phyloP scores from a whole-genome alignment of 2,329 filamentous ascomycete genomes.

The Trichoderma aggressivum region DNA sequence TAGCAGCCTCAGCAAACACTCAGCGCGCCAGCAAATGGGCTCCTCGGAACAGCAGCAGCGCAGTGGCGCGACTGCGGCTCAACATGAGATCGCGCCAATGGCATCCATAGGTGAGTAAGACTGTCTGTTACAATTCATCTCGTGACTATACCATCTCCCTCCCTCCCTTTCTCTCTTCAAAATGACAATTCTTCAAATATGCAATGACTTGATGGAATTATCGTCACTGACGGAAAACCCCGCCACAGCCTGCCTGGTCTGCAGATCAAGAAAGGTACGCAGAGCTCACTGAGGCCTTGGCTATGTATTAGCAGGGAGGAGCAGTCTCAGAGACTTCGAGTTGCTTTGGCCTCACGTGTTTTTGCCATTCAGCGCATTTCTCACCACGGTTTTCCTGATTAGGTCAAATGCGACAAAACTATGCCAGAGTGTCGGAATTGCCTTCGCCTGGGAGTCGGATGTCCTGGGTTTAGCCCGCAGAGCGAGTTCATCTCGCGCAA shows the following conservation, averaged over 20 bases:
- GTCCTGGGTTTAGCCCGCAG: conserved; percentile 26
- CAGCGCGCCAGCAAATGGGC: conserved; percentile 6
- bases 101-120: conserved; percentile 12
- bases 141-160: no score
- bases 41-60: not conserved
- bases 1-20: not conserved
- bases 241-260: conserved; percentile 20
- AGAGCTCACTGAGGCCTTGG: not conserved
- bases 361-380: not conserved
- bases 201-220: not conserved
- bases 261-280: conserved; percentile 21
- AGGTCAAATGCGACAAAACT: conserved; percentile 28
- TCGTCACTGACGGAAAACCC: not conserved
- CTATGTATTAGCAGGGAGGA: not conserved
- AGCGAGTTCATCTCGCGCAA: conserved; percentile 23
- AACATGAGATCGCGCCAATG: not conserved
- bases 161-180: not conserved
- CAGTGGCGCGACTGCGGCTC: conserved; percentile 12
- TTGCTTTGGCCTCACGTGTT: not conserved
- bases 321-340: not conserved
- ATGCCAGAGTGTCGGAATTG: conserved; percentile 23
- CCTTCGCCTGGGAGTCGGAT: conserved; percentile 26
- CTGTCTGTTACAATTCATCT: not conserved
- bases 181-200: not conserved
- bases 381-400: not conserved